These are phyloP conservation scores for Rhododendron henanense DNA, from an alignment of 148 eudicot genomes.

Conservation along the genomic window DNA sequence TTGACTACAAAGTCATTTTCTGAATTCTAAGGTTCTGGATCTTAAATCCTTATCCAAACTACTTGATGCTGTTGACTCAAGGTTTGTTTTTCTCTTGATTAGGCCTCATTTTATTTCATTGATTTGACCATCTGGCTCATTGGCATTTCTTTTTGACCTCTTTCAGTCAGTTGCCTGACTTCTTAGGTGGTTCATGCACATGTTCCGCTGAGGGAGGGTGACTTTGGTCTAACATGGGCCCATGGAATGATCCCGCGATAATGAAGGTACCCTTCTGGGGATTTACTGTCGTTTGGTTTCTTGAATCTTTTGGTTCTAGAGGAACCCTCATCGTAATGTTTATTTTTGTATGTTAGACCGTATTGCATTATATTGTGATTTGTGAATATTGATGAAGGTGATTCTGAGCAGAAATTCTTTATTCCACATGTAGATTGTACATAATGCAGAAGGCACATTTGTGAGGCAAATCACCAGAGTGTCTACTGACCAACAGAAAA, in stretches of 20 bases:
- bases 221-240: slow-evolving; percentile 64
- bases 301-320: background rate
- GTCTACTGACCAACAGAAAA: slow-evolving; percentile 39
- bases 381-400: background rate
- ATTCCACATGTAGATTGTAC: slow-evolving; percentile 44
- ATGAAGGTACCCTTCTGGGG: slow-evolving; percentile 42
- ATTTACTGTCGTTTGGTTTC: background rate
- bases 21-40: slow-evolving; percentile 51
- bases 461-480: slow-evolving; percentile 44
- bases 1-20: slow-evolving; percentile 3
- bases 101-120: background rate
- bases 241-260: slow-evolving; percentile 69
- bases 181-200: slow-evolving; percentile 69
- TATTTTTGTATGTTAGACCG: background rate
- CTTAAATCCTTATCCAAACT: slow-evolving; percentile 49
- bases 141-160: background rate
- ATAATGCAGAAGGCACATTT: slow-evolving; percentile 40
- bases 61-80: slow-evolving; percentile 51
- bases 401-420: slow-evolving; percentile 3
- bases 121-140: slow-evolving; percentile 6
- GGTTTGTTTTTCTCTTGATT: slow-evolving; percentile 35
- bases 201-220: slow-evolving; percentile 67
- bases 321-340: background rate
- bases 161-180: slow-evolving; percentile 72
- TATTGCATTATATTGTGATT: background rate